These are phyloP conservation scores for Eucalyptus pauciflora DNA, from an alignment of 345 rosid genomes.

Conservation along the genomic window DNA sequence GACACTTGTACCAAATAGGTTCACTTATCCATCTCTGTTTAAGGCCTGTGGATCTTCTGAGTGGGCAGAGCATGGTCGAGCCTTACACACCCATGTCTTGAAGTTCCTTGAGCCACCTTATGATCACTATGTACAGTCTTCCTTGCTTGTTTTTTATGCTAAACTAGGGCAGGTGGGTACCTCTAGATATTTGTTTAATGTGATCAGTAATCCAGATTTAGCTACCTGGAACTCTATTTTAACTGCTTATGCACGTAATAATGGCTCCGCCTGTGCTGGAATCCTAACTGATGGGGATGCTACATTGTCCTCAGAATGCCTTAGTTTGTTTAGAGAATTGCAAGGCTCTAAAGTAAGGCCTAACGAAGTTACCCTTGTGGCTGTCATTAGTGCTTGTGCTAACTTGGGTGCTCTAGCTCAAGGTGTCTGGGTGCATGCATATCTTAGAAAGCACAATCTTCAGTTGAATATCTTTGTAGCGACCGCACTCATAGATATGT, in stretches of 20 bases:
- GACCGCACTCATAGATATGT: constrained; percentile 33
- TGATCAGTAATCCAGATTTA: constrained; percentile 42
- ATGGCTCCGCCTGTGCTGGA: neutral
- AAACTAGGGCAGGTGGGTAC: constrained; percentile 26
- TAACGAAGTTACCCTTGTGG: constrained; percentile 51
- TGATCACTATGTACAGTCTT: constrained; percentile 43
- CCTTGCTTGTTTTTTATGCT: constrained; percentile 47
- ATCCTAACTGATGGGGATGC: neutral
- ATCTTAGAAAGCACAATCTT: constrained; percentile 25
- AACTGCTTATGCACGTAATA: constrained; percentile 27
- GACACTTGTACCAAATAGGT: constrained; percentile 26
- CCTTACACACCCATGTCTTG: constrained; percentile 47
- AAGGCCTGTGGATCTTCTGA: constrained; percentile 36
- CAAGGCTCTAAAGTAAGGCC: constrained; percentile 29
- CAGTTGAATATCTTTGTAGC: constrained; percentile 37
- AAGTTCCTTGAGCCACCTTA: constrained; percentile 30
- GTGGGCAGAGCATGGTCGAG: constrained; percentile 27
- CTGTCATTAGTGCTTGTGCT: constrained; percentile 46
- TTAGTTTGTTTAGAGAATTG: constrained; percentile 33
- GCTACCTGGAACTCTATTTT: constrained; percentile 55
- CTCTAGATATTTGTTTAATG: constrained; percentile 42
- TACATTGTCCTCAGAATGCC: constrained; percentile 4
- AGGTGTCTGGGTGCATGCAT: constrained; percentile 50
- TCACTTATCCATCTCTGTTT: constrained; percentile 61
- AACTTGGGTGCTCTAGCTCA: constrained; percentile 30